Base-by-base conservation (phyloP, 148 eudicot genomes). In the Rhododendron mucronatum region DNA sequence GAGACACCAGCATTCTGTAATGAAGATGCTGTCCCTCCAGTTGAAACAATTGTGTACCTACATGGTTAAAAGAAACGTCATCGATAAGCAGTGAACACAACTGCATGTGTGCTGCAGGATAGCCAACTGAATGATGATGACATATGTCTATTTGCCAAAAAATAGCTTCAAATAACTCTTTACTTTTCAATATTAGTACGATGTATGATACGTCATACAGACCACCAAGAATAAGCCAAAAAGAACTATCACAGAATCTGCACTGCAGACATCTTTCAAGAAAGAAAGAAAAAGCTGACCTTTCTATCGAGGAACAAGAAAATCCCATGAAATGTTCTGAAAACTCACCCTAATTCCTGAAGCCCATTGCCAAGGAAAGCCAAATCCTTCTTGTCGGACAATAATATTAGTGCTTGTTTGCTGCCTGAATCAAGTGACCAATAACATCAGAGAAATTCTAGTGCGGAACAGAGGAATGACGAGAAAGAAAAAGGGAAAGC, bases 1-100 rank as follows among this genome's bases (percentile, higher is more conserved):
- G 96, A 85, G 10, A 97, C 91, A 57, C 99, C 98, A 86, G 89
- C 89, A 86, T 86, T 89, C 85, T 93, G 97, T 89, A 97, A 87
- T 51, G 95, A 90, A 88, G 96, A 93, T 81, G 98, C 95, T 77
- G 98, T 97, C 87, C 99, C 99, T 90, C 98, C 99, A 35, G 99
- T 97, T 85, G 99, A 97, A 83, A 97, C 92, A 86, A 95, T 94
- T 63, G 91, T 94, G 89, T 87, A 95, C 84, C 99, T 97, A 86
- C 53, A 89, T 33, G 8, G 33, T 57, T 10, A 48, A 12, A 53
- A 41, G 16, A 79, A 23, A 39, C 2, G 5, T 50, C 30, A 50
- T 65, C 28, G 0, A 20, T 12, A 84, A 41, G 76, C 2, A 18
- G 18, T 63, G 85, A 79, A 85, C 8, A 21, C 65, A 73, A 81